Evolutionary conservation across 106 monocot genomes (phyloP), one percentile per base, ranked within the genome.

Genomic region (Apostasia shenzhenica): DNA sequence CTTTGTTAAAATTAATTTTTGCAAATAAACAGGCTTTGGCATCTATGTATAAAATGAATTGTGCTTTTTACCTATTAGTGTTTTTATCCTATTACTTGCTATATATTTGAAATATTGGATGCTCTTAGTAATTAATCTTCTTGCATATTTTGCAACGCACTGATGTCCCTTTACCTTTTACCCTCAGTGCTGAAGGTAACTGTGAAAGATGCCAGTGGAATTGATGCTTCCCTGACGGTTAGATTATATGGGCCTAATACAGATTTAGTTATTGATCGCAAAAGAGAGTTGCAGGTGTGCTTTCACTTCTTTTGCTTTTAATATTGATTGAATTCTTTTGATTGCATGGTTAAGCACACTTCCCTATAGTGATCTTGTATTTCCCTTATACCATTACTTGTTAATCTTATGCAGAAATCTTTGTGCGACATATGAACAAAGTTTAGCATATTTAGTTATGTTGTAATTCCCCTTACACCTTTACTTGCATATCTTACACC

Each of bases 211-310:
- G 73, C 72, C 48, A 74, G 56, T 74, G 82, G 63, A 6, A 72
- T 70, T 57, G 61, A 67, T 57, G 65, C 66, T 66, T 63, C 55
- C 72, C 52, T 89, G 67, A 90, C 92, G 12, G 89, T 89, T 71
- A 80, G 97, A 40, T 70, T 97, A 57, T 97, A 97, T 75, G 97
- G 97, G 53, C 97, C 97, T 61, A 97, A 92, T 62, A 92, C 97
- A 13, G 97, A 97, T 45, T 75, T 92, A 41, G 88, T 97, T 61
- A 92, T 97, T 81, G 92, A 97, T 72, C 92, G 97, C 37, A 74
- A 92, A 67, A 63, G 92, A 74, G 97, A 97, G 63, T 60, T 97
- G 63, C 73, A 90, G 84, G 97, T 97, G 41, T 45, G 66, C 47
- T 13, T 67, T 67, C 7, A n/a, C 39, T 49, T 48, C 12, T 41